Percentiles rank a stretch among this genome's conserved stretches.
Conservation (phyloP, 345 rosid genomes). For the Eucalyptus virginea region DNA sequence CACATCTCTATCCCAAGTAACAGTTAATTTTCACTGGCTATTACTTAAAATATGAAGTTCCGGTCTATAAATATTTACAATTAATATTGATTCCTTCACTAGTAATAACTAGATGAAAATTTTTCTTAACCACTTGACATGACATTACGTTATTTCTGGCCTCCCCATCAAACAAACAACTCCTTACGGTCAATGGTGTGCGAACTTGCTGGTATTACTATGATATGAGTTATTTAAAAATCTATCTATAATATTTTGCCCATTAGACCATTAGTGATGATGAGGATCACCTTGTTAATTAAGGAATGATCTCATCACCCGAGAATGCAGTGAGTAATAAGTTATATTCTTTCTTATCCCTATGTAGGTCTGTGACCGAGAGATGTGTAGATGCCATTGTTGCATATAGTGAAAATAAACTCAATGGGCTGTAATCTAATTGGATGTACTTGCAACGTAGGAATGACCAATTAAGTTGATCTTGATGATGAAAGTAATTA, state of each 20-base stretch:
- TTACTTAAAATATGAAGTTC: background rate
- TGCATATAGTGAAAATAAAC: background rate
- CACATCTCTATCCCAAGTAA: background rate
- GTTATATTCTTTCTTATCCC: no score
- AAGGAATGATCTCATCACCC: no score
- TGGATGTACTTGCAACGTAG: background rate
- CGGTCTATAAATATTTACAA: background rate
- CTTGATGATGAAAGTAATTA: background rate
- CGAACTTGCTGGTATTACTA: background rate
- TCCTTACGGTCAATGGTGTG: background rate
- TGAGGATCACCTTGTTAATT: no score
- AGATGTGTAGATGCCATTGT: background rate
- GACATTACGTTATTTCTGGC: background rate
- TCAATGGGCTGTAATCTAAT: background rate
- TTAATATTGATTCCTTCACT: background rate
- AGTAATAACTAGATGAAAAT: background rate
- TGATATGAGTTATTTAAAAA: no score
- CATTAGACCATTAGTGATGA: background rate
- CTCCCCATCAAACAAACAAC: background rate
- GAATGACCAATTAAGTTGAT: background rate
- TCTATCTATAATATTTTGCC: no score
- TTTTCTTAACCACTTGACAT: background rate
- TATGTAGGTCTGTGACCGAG: no score
- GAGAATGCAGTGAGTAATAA: no score
- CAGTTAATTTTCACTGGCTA: background rate